Base-by-base conservation (phyloP, 2,329 filamentous ascomycete genomes). In the Colletotrichum cordylinicola region DNA sequence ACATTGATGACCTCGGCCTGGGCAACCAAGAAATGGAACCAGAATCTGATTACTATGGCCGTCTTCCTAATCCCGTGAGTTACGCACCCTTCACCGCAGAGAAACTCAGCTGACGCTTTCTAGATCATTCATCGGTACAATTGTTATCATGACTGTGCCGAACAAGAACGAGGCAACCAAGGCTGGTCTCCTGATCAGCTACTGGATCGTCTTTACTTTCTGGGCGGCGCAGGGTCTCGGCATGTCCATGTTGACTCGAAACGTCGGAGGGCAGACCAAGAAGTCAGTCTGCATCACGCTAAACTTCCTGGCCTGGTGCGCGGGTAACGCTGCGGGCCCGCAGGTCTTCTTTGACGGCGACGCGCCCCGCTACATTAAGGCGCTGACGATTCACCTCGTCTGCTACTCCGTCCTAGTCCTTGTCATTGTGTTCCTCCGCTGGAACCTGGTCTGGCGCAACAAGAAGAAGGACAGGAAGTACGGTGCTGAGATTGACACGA, bases 321-420 rank as follows among this genome's bases (percentile, higher is more conserved):
- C 81, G 8, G 85, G 85, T 4, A 86, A 86, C 52, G 84, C 85
- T 43, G 79, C 82, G 4, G 84, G 83, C 0, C 84, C 84, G 21
- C 81, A 84, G 52, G 81, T 86, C 55, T 86, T 85, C 67, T 79
- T 80, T 16, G 75, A 78, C 4, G 74, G 73, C 12, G 83, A 85
- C 60, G 83, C 80, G 6, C 84, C 84, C 1, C 79, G 80, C 16
- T 86, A 86, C 68, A 39, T 79, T 75, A 82, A 83, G 33, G 84
- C 82, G 9, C 83, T 84, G 66, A 83, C 80, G 2, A 81, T 80
- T 24, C 83, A 84, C 72, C 81, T 84, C 70, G 82, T 80, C 60
- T 79, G 84, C 56, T 84, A 84, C 70, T 82, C 80, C 4, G 64
- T 83, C 27, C 68, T 81, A 13, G 76, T 83, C 6, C 72, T 77